These are phyloP conservation scores for Laguncularia racemosa DNA, from an alignment of 345 rosid species.

Conservation along the genomic window DNA sequence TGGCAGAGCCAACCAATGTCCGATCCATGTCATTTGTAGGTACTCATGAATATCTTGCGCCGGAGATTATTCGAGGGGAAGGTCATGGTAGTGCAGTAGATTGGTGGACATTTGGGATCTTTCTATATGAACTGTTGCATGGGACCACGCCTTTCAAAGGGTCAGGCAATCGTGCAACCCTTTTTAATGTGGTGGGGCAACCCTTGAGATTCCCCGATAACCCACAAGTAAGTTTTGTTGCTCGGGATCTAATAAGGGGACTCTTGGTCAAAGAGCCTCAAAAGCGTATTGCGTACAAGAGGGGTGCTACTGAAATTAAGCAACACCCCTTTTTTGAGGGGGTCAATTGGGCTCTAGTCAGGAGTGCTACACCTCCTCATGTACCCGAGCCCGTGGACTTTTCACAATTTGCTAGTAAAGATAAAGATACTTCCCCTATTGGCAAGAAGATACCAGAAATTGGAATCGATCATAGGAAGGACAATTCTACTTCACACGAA, in stretches of 20 bases:
- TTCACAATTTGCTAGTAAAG: conserved; percentile 43
- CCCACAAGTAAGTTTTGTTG: conserved; percentile 55
- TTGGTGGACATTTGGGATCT: conserved; percentile 95
- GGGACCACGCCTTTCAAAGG: conserved; percentile 92
- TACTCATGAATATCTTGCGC: conserved; percentile 87
- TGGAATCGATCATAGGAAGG: too few relatives aligned
- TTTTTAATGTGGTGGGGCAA: conserved; percentile 77
- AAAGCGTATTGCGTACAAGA: conserved; percentile 66
- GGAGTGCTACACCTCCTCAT: conserved; percentile 80
- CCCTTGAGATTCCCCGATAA: conserved; percentile 72
- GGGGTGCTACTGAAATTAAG: conserved; percentile 90
- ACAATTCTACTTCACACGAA: too few relatives aligned
- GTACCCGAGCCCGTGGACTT: conserved; percentile 75
- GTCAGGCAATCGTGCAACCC: conserved; percentile 81
- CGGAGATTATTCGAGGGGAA: conserved; percentile 89
- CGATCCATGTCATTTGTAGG: conserved; percentile 94
- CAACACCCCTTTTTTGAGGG: conserved; percentile 91
- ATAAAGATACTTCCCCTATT: conserved; percentile 13
- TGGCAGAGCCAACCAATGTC: conserved; percentile 93
- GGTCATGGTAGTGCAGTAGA: conserved; percentile 97
- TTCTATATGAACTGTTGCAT: conserved; percentile 73
- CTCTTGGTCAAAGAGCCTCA: conserved; percentile 77
- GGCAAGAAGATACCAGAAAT: too few relatives aligned
- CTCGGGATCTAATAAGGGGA: conserved; percentile 75
- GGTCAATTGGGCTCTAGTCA: conserved; percentile 82